Percentiles rank a stretch among this genome's conserved stretches.
Conservation (phyloP, 2,329 filamentous ascomycete genomes). For the Sphaceloma murrayae region DNA sequence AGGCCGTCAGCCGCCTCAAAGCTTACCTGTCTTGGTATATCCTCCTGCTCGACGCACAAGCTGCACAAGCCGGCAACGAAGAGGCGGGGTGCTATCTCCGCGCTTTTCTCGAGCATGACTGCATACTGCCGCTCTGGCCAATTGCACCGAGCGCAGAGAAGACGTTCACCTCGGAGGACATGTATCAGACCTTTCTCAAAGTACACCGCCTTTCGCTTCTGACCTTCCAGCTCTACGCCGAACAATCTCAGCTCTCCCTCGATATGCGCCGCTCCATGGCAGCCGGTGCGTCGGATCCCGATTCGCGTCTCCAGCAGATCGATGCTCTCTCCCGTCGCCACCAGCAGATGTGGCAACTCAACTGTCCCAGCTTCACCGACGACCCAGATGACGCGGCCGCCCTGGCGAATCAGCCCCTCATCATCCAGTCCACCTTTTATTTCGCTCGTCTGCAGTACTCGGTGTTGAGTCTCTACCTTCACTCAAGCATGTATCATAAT, state of each 20-base stretch:
- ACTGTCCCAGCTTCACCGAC: constrained; percentile 1
- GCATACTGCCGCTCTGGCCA: constrained; percentile 10
- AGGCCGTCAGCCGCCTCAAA: constrained; percentile 24
- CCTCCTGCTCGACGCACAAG: constrained; percentile 39
- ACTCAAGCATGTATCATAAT: constrained; percentile 44
- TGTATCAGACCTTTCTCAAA: neutral
- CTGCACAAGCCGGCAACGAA: constrained; percentile 14
- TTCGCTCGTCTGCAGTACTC: constrained; percentile 17
- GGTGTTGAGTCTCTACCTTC: constrained; percentile 40
- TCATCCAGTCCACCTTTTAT: constrained; percentile 8
- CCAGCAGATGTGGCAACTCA: neutral
- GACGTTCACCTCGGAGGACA: neutral
- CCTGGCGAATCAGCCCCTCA: constrained; percentile 2
- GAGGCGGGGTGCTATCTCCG: constrained; percentile 17
- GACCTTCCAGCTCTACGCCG: constrained; percentile 9
- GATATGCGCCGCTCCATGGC: neutral
- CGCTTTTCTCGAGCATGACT: constrained; percentile 13
- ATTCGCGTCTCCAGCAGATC: neutral
- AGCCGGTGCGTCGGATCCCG: neutral
- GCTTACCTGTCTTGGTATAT: constrained; percentile 48
- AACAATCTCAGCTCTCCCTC: constrained; percentile 4
- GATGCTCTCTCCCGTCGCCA: constrained; percentile 2
- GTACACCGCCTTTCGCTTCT: constrained; percentile 10
- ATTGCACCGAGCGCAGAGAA: constrained; percentile 11
- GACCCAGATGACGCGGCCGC: neutral